Percentiles rank a stretch among this genome's conserved stretches.
Evolutionary conservation across 1,284 basidiomycete species (phyloP).

Genomic region (Amylostereum areolatum): DNA sequence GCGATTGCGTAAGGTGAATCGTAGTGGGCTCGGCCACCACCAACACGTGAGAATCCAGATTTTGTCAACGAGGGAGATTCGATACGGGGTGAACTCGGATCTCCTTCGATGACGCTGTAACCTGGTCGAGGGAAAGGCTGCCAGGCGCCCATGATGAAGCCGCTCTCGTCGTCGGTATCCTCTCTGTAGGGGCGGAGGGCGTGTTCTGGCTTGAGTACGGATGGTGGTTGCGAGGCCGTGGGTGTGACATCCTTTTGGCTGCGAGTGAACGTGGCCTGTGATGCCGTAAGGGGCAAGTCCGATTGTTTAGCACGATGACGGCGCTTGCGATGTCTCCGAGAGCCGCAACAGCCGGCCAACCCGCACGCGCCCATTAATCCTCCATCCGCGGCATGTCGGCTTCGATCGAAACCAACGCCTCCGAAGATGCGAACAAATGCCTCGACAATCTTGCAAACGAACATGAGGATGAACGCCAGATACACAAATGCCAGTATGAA

Average conservation of each 20-base stretch:
- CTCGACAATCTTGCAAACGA: slow-evolving; percentile 82
- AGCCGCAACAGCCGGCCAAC: slow-evolving; percentile 67
- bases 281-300: slow-evolving; percentile 20
- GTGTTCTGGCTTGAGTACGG: slow-evolving; percentile 72
- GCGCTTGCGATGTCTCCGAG: slow-evolving; percentile 39
- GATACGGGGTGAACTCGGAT: slow-evolving; percentile 22
- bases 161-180: slow-evolving; percentile 72
- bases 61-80: slow-evolving; percentile 28
- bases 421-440: slow-evolving; percentile 76
- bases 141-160: slow-evolving; percentile 83
- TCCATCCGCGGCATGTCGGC: slow-evolving; percentile 72
- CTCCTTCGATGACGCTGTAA: slow-evolving; percentile 38
- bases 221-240: slow-evolving; percentile 55
- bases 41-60: slow-evolving; percentile 73
- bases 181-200: slow-evolving; percentile 71
- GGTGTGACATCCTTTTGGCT: slow-evolving; percentile 28
- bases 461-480: slow-evolving; percentile 73
- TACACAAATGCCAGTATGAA: slow-evolving; percentile 85
- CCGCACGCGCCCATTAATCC: slow-evolving; percentile 82
- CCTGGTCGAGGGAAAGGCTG: slow-evolving; percentile 59
- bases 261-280: slow-evolving; percentile 20
- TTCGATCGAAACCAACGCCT: slow-evolving; percentile 80
- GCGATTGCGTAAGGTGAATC: slow-evolving; percentile 74
- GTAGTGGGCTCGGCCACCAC: slow-evolving; percentile 72
- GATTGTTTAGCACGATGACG: slow-evolving; percentile 21